Base-by-base conservation (phyloP, 805 yeast genomes). In the Blastobotrys robertii region DNA sequence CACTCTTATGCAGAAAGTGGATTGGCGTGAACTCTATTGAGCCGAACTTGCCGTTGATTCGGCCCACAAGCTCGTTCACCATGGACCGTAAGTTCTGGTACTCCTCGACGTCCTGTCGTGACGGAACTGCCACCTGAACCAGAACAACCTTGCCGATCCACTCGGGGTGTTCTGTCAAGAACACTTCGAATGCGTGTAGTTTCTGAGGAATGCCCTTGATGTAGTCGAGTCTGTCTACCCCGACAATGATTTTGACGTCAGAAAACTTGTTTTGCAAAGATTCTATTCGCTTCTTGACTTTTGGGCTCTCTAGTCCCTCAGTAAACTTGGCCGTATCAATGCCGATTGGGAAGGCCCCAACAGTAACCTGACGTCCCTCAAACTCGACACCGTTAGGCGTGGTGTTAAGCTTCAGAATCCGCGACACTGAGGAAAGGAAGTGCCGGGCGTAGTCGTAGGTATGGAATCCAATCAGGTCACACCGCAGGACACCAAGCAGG, bases 291-390 rank as follows among this genome's bases (percentile, higher is more conserved):
- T 74, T 61, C 37, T 74, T 70, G 3, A 88, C 97, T 3, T 66
- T 55, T 1, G 69, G 73, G 46, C 74, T 72, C 50, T 77, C 69
- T 51, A 92, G 63, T 0, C 95, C 97, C 15, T 79, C 83, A 11
- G 81, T 66, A 61, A 92, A 92, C 52, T 84, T 85, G 45, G 86
- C 95, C 15, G 87, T 95, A 58, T 92, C 98, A 47, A 92, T 92
- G 45, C 99, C 99, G 52, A 92, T 92, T n/a, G 99, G 98, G 73
- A 88, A 90, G 0, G 97, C 97, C 16, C 97, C 96, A 30, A 92
- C 86, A 25, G 77, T 76, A 37, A 92, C 90, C 47, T 77, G 76
- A 41, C 90, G 69, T 25, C 85, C 84, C 36, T 77, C 69, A 58
- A 73, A 85, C 48, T 81, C 81, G 13, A 92, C 84, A 13, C 97